These are phyloP conservation scores for Sonneratia caseolaris DNA, from an alignment of 345 rosid species.

Conservation along the genomic window DNA sequence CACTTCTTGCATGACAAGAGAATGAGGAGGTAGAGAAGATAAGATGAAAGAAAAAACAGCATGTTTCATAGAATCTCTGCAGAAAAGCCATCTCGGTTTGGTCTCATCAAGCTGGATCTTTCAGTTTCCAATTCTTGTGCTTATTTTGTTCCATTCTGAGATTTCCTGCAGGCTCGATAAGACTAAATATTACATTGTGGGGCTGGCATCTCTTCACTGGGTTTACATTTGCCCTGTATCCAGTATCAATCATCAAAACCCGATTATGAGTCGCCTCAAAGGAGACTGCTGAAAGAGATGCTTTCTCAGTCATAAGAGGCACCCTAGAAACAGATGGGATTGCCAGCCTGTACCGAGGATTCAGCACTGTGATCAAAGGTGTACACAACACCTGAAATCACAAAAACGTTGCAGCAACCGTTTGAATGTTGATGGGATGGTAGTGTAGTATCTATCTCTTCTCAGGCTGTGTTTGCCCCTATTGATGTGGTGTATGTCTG, in stretches of 20 bases:
- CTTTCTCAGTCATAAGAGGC: conserved; percentile 68
- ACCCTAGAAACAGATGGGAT: conserved; percentile 67
- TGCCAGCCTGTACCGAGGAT: conserved; percentile 90
- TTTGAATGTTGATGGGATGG: conserved; percentile 89
- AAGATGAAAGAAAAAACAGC: not conserved
- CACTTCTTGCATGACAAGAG: not conserved
- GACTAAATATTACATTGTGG: conserved; percentile 73
- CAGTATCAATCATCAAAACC: conserved; percentile 83
- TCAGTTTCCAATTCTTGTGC: not conserved
- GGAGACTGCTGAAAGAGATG: conserved; percentile 64
- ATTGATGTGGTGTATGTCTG: conserved; percentile 68
- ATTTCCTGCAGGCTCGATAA: conserved; percentile 73
- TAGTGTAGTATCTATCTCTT: conserved; percentile 65
- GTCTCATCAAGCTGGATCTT: not conserved
- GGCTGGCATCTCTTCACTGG: conserved; percentile 91
- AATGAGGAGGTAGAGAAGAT: not conserved
- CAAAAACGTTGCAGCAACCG: conserved; percentile 62
- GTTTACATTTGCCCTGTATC: conserved; percentile 79
- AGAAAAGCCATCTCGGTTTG: not conserved
- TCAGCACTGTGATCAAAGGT: conserved; percentile 90
- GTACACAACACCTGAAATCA: conserved; percentile 83
- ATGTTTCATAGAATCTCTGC: not conserved
- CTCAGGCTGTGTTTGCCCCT: conserved; percentile 91
- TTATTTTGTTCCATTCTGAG: conserved; percentile 12
- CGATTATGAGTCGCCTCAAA: conserved; percentile 88